phyloP scores from a whole-genome alignment of 148 eudicot genomes.

The Nepenthes gracilis region DNA sequence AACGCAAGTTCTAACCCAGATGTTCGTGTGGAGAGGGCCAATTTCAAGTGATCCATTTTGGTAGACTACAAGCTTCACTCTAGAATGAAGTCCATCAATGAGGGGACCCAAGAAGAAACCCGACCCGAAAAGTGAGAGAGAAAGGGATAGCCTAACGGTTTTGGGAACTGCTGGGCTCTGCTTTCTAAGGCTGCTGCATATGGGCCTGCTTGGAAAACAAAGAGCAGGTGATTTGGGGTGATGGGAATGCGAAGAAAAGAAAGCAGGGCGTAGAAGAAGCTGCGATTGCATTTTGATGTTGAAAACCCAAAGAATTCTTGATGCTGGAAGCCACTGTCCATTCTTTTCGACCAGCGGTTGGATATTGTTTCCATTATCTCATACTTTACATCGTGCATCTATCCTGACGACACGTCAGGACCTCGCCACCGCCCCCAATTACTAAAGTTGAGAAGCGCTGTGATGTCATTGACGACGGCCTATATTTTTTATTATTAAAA shows the following conservation, averaged over 20 bases:
- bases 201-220: background rate
- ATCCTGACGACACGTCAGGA: no score
- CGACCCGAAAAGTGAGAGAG: slow-evolving; percentile 45
- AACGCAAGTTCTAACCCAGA: slow-evolving; percentile 35
- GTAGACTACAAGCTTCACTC: slow-evolving; percentile 59
- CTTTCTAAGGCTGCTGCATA: slow-evolving; percentile 24
- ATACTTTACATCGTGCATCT: no score
- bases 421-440: no score
- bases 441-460: no score
- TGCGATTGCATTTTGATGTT: background rate
- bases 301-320: no score
- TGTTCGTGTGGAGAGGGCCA: slow-evolving; percentile 76
- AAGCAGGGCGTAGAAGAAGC: background rate
- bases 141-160: slow-evolving; percentile 25
- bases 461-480: no score
- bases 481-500: no score
- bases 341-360: no score
- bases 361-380: no score
- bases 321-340: no score
- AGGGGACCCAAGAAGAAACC: slow-evolving; percentile 72
- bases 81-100: slow-evolving; percentile 67
- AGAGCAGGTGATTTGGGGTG: background rate
- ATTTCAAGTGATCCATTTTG: slow-evolving; percentile 62
- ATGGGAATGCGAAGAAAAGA: background rate
- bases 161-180: slow-evolving; percentile 7